Conservation (phyloP, 2,329 filamentous ascomycete species). For the Camptophora hylomeconis region DNA sequence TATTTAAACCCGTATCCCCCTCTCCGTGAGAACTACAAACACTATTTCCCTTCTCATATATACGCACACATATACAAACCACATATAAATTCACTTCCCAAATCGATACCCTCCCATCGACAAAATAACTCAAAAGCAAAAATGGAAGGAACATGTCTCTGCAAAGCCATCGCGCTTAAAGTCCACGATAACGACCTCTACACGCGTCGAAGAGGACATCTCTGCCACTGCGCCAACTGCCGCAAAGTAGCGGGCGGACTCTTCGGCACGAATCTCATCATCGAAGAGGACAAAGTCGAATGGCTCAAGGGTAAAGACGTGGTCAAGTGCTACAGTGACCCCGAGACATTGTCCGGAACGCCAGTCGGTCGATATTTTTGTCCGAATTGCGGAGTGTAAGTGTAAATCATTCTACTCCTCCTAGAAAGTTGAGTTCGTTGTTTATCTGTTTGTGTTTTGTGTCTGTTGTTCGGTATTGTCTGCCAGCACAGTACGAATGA, state of each 20-base stretch:
- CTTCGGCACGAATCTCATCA: conserved; percentile 19
- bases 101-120: no score
- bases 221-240: conserved; percentile 41
- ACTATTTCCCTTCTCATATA: no score
- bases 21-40: no score
- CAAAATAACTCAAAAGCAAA: no score
- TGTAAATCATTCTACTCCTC: conserved; percentile 6
- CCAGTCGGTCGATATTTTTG: conserved; percentile 34
- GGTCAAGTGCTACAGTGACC: conserved; percentile 33
- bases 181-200: conserved; percentile 37
- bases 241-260: conserved; percentile 34
- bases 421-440: neutral
- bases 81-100: no score
- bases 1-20: no score
- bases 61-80: no score
- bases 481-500: no score
- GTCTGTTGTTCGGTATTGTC: no score
- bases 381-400: conserved; percentile 31
- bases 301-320: conserved; percentile 32
- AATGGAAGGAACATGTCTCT: conserved; percentile 15
- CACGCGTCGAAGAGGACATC: conserved; percentile 29
- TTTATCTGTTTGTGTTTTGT: no score
- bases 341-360: conserved; percentile 34
- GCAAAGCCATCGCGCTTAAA: conserved; percentile 31
- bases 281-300: conserved; percentile 29